Conservation (phyloP, 1,284 basidiomycete species). For the Schizopora paradoxa region DNA sequence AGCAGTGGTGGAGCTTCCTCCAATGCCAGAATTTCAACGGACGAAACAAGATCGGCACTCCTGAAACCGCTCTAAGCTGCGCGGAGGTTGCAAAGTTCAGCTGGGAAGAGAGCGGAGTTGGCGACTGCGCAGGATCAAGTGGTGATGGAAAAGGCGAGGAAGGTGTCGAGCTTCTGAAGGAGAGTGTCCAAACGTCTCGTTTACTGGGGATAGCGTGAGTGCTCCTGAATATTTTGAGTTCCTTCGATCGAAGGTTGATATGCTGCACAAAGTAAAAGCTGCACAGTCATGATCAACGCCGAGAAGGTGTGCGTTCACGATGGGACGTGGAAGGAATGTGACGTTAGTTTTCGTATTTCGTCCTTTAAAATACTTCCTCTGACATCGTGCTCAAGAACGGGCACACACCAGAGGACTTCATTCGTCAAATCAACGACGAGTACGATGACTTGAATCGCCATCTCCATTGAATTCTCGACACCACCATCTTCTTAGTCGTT, state of each 20-base stretch:
- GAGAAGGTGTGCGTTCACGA: constrained; percentile 73
- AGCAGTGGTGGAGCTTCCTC: constrained; percentile 69
- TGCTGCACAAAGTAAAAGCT: constrained; percentile 58
- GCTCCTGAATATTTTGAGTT: constrained; percentile 13
- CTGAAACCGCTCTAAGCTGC: constrained; percentile 62
- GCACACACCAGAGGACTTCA: constrained; percentile 68
- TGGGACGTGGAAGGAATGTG: constrained; percentile 75
- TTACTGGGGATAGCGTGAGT: constrained; percentile 53
- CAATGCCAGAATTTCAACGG: constrained; percentile 76
- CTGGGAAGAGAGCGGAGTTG: constrained; percentile 59
- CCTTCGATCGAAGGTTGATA: constrained; percentile 6
- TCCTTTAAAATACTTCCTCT: constrained; percentile 2
- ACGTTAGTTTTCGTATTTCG: constrained; percentile 46
- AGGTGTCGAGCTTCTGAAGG: constrained; percentile 53
- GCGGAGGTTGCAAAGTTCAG: constrained; percentile 58
- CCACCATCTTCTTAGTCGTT: too few relatives aligned
- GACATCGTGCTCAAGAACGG: constrained; percentile 49
- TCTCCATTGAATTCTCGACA: too few relatives aligned
- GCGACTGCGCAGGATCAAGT: constrained; percentile 51
- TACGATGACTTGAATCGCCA: constrained; percentile 67
- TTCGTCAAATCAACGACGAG: constrained; percentile 72
- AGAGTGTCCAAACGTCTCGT: constrained; percentile 49
- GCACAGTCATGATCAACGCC: constrained; percentile 74
- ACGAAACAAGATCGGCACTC: constrained; percentile 55
- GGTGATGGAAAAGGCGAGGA: constrained; percentile 54